phyloP scores from a whole-genome alignment of 208 protist genomes.

The Leishmania tropica region DNA sequence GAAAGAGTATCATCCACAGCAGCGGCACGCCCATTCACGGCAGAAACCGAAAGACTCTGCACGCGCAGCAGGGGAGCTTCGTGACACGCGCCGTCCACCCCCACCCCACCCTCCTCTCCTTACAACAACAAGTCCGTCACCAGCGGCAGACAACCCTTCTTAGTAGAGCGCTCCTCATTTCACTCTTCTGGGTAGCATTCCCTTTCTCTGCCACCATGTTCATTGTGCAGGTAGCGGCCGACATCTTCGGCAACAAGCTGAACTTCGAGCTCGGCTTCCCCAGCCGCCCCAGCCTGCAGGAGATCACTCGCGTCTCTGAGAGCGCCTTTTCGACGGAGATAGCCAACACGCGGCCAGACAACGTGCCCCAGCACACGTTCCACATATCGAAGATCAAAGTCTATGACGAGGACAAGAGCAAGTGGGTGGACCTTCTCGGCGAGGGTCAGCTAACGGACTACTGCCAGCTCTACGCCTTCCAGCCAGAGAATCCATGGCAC shows the following conservation, averaged over 20 bases:
- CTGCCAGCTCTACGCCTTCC: conserved; percentile 92
- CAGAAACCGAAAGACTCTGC: not conserved
- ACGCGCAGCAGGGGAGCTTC: not conserved
- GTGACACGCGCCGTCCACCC: not conserved
- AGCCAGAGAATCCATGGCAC: conserved; percentile 91
- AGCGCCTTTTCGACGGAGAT: conserved; percentile 81
- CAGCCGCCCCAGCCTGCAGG: conserved; percentile 57
- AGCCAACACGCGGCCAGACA: conserved; percentile 65
- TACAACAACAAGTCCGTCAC: not conserved
- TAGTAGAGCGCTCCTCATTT: not conserved
- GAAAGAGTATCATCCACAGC: not conserved
- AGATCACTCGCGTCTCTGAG: conserved; percentile 69
- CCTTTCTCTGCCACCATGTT: conserved; percentile 51
- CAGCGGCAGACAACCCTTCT: not conserved
- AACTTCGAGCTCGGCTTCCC: conserved; percentile 92
- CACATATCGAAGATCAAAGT: conserved; percentile 85
- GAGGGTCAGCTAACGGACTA: conserved; percentile 82
- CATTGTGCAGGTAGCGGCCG: conserved; percentile 83
- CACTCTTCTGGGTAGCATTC: not conserved
- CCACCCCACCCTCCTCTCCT: not conserved
- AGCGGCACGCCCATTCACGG: not conserved
- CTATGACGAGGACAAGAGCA: conserved; percentile 88
- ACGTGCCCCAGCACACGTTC: conserved; percentile 82
- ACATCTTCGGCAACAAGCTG: conserved; percentile 90
- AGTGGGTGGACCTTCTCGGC: conserved; percentile 86